These are phyloP conservation scores for Talaromyces sp. DNA, from an alignment of 2,329 filamentous ascomycete genomes.

Conservation along the genomic window DNA sequence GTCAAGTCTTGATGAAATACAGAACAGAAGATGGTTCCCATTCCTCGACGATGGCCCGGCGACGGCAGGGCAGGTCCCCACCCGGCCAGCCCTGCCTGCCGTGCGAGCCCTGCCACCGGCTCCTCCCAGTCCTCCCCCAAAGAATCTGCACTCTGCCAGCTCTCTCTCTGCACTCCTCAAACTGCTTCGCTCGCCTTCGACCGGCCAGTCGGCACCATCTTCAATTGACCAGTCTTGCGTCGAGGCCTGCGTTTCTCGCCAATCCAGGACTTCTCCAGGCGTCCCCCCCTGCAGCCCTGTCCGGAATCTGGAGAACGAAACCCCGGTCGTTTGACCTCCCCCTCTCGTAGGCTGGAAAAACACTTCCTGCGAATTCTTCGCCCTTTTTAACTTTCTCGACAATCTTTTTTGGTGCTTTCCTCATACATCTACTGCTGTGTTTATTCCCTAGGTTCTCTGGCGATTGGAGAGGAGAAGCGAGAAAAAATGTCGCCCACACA, in stretches of 20 bases:
- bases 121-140: background rate
- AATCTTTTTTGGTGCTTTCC: background rate
- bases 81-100: background rate
- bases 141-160: background rate
- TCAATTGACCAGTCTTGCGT: background rate
- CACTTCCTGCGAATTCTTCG: background rate
- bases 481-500: conserved; percentile 1
- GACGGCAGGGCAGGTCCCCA: background rate
- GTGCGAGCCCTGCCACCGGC: background rate
- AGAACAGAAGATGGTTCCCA: background rate
- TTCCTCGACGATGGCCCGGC: background rate
- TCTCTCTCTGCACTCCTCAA: background rate
- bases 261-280: background rate
- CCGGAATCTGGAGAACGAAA: background rate
- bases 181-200: background rate
- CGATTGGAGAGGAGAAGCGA: background rate
- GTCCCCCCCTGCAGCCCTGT: background rate
- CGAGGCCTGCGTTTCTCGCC: background rate
- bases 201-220: background rate
- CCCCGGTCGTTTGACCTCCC: background rate
- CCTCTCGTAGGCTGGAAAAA: background rate
- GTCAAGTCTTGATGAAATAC: background rate
- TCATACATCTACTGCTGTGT: background rate
- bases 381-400: background rate
- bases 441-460: background rate